Base-by-base conservation (phyloP, 2,329 filamentous ascomycete species). In the Diplocarpon rosae region DNA sequence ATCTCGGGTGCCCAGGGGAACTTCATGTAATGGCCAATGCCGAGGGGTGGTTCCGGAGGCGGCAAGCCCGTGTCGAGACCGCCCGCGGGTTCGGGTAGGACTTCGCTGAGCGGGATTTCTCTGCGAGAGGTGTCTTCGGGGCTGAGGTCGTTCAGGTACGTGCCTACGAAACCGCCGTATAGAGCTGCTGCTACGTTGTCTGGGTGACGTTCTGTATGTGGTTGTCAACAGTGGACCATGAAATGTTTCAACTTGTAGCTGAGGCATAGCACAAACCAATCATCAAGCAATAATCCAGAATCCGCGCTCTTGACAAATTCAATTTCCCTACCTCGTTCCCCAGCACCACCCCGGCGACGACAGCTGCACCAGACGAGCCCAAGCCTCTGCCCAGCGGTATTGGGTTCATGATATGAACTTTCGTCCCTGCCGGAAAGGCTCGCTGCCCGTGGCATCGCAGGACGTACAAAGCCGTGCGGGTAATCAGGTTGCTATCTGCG, bases 251-350 rank as follows among this genome's bases (percentile, higher is more conserved):
- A 32, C 37, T 2, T 3, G 13, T 13, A 10, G 5, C 1, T 1
- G 42, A 14, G 12, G 24, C 29, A 33, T 62, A 69, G 4, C 30
- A 24, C n/a, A 53, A 64, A 83, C 81, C 85, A 65, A 95, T 94
- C 92, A 98, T 98, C 54, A 98, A 71, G 62, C 87, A 95, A 64
- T 88, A 98, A 66, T 98, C 92, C 57, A 98, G 81, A 62, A 98
- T 76, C 32, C 92, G 75, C 52, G 86, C 83, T 58, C 85, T 81
- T 47, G 77, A 78, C 51, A 98, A 69, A 33, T 81, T 72, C 49
- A 98, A 72, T 28, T 82, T 75, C 31, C 89, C 90, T 37, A 92
- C 84, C 63, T 93, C 83, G 67, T 92, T 95, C 33, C 83, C 92
- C 37, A 98, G 72, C 64, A 88, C 78, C n/a, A 95, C 90, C 53